Evolutionary conservation across 345 rosid species (phyloP).

Genomic region (Ceriops zippeliana): DNA sequence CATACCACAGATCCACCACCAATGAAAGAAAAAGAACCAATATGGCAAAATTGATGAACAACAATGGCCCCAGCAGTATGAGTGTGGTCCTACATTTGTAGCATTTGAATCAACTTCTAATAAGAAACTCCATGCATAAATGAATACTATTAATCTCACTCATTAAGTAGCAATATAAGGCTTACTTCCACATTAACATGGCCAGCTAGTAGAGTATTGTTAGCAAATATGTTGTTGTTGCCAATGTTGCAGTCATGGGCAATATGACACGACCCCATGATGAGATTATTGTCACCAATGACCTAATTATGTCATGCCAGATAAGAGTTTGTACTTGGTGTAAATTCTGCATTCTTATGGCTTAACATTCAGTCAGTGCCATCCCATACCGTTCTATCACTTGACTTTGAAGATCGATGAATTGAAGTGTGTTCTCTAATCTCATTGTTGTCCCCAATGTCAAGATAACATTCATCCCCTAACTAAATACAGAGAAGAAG

Average conservation of each 20-base stretch:
- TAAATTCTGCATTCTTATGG: too few species aligned
- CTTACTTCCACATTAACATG: slow-evolving; percentile 87
- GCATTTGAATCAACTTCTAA: slow-evolving; percentile 31
- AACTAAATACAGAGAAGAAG: slow-evolving; percentile 29
- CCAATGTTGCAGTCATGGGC: slow-evolving; percentile 96
- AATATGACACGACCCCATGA: slow-evolving; percentile 97
- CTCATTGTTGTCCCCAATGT: slow-evolving; percentile 77
- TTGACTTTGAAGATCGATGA: slow-evolving; percentile 80
- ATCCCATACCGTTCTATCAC: slow-evolving; percentile 59
- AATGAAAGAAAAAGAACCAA: slow-evolving; percentile 75
- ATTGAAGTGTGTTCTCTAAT: slow-evolving; percentile 81
- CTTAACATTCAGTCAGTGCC: too few species aligned
- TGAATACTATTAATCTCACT: background rate
- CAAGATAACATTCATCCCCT: slow-evolving; percentile 79
- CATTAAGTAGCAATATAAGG: background rate
- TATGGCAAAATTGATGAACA: slow-evolving; percentile 83
- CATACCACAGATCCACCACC: slow-evolving; percentile 96
- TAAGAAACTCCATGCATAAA: slow-evolving; percentile 7
- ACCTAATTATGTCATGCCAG: slow-evolving; percentile 41
- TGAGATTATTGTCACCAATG: slow-evolving; percentile 77
- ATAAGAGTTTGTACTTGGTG: slow-evolving; percentile 12
- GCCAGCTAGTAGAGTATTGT: slow-evolving; percentile 86
- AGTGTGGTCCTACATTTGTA: slow-evolving; percentile 55
- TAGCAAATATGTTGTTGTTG: slow-evolving; percentile 78
- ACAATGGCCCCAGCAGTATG: slow-evolving; percentile 84